Conservation (phyloP, 805 yeast species). For the Komagataella phaffii region DNA sequence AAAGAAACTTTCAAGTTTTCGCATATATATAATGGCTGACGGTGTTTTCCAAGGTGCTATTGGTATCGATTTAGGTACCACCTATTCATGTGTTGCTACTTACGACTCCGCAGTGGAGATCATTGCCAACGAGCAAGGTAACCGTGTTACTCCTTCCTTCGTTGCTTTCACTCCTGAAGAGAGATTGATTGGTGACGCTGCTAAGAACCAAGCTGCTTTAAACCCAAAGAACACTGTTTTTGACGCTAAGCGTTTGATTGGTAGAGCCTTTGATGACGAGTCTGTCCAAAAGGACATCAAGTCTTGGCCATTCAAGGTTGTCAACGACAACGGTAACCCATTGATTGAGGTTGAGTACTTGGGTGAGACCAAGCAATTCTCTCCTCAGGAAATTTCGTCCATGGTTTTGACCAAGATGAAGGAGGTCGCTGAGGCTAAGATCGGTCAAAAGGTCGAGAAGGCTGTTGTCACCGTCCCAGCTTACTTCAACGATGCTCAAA, state of each 20-base stretch:
- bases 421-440: constrained; percentile 36
- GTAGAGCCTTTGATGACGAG: constrained; percentile 77
- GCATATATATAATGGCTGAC: constrained; percentile 60
- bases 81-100: constrained; percentile 68
- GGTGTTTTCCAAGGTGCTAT: constrained; percentile 99
- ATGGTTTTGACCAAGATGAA: constrained; percentile 68
- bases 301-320: constrained; percentile 87
- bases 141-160: constrained; percentile 75
- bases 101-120: constrained; percentile 68
- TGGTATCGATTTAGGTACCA: constrained; percentile 97
- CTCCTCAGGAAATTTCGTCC: constrained; percentile 91
- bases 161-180: constrained; percentile 70
- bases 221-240: constrained; percentile 86
- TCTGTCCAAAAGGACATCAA: constrained; percentile 75
- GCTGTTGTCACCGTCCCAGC: constrained; percentile 84
- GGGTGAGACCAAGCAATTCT: constrained; percentile 83
- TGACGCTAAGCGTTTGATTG: constrained; percentile 88
- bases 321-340: constrained; percentile 79
- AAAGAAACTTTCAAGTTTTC: not conserved
- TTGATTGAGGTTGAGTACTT: constrained; percentile 82
- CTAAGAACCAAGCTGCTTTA: constrained; percentile 94
- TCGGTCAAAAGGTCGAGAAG: constrained; percentile 38
- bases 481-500: constrained; percentile 68
- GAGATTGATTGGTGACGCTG: constrained; percentile 89
- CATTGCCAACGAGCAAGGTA: constrained; percentile 77